Base-by-base conservation (phyloP, 106 monocot species). In the Dendrobium huoshanense region DNA sequence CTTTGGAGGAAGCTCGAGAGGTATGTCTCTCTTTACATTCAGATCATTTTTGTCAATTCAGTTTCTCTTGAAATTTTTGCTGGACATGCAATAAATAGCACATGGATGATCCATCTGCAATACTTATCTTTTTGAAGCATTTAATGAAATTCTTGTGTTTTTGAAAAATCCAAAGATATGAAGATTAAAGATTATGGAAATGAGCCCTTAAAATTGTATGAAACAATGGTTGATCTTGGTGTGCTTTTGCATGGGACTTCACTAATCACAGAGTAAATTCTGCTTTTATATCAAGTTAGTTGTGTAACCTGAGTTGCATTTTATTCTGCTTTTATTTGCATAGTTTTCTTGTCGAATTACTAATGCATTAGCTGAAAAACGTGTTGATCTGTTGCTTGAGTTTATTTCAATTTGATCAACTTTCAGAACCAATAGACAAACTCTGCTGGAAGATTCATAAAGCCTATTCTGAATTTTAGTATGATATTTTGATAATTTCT, bases 1-100 rank as follows among this genome's bases (percentile, higher is more conserved):
- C 95, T 81, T 83, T 95, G 75, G 95, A 93, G 67, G 98, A 95
- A 93, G 93, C 98, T 55, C 89, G 88, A 76, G 82, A 68, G 87
- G 99, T 99, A 91, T 76, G 79, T 54, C 64, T 43, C 48, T 40
- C 37, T 56, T 86, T 59, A 16, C 68, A 74, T 47, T 41, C 47
- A 56, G 17, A 42, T 65, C 25, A 42, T 81, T 47, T 75, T 61
- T 51, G 25, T 78, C 31, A 77, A 24, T 10, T 11, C 41, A 54
- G 55, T 67, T 75, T 49, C 27, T 49, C 19, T 9, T 75, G 13
- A 17, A 70, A 37, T 74, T 20, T 40, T 16, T 78, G 27, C 9
- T 64, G 75, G 65, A 17, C 67, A 67, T 55, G 19, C 13, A 37
- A 16, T 70, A 37, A 70, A 37, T 37, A 70, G 29, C 70, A 31